A percentile compares a stretch with the other conserved stretches of the same genome.
phyloP scores from a whole-genome alignment of 331 rosid species.

The Malus hybrid region DNA sequence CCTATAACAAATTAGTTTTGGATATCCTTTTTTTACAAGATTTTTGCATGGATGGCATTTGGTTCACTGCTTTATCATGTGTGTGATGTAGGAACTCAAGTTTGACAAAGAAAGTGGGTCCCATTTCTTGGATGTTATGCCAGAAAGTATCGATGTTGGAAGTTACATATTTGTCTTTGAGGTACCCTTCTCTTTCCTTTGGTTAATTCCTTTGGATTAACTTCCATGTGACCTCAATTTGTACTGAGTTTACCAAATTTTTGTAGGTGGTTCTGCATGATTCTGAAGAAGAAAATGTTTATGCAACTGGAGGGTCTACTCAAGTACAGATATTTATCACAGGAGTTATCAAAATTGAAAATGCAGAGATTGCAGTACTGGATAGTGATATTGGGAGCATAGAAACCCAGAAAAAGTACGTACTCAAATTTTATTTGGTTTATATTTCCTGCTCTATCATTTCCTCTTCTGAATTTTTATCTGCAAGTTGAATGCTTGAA shows the following conservation, averaged over 20 bases:
- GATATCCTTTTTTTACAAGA: not conserved
- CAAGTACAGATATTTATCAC: slow-evolving; percentile 68
- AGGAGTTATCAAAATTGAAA: slow-evolving; percentile 58
- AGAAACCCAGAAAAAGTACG: slow-evolving; percentile 80
- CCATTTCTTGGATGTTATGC: slow-evolving; percentile 58
- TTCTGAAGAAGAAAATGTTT: slow-evolving; percentile 37
- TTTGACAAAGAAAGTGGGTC: slow-evolving; percentile 49
- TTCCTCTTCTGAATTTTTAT: not conserved
- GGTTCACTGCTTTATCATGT: slow-evolving; percentile 6
- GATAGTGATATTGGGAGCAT: slow-evolving; percentile 86
- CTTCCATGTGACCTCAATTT: slow-evolving; percentile 5
- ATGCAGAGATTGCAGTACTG: slow-evolving; percentile 70
- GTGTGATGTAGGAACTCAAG: slow-evolving; percentile 64
- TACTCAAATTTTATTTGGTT: not conserved
- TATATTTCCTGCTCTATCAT: not conserved
- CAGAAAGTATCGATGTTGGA: slow-evolving; percentile 66
- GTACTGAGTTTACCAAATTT: slow-evolving; percentile 10
- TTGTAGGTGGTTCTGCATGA: slow-evolving; percentile 58
- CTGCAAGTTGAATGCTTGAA: slow-evolving; percentile 6
- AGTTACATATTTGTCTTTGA: slow-evolving; percentile 64
- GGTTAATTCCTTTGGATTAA: not conserved
- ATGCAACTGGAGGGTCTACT: slow-evolving; percentile 76
- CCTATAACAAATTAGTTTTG: not conserved
- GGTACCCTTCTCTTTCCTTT: slow-evolving; percentile 36
- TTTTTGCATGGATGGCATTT: slow-evolving; percentile 11